Evolutionary conservation across 352 stramenopile genomes (phyloP).

Genomic region (Phytophthora citricola): DNA sequence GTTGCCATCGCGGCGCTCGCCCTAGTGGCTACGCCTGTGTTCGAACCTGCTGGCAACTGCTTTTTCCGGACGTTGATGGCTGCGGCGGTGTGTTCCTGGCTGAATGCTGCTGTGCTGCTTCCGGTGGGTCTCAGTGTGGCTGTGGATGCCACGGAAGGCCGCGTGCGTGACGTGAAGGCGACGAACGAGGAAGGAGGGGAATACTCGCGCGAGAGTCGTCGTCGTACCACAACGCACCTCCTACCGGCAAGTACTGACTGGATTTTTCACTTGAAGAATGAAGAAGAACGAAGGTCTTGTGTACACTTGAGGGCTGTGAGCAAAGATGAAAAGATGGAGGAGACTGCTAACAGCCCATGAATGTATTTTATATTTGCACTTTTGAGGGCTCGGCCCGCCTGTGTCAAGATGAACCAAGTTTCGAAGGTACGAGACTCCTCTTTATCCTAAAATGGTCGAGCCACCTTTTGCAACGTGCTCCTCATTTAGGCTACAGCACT

Average conservation of each 20-base stretch:
- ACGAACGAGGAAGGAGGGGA: constrained; percentile 49
- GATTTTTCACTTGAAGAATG: background rate
- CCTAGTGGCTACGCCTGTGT: constrained; percentile 42
- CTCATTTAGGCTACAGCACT: constrained; percentile 21
- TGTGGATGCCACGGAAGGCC: constrained; percentile 49
- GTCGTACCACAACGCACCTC: constrained; percentile 34
- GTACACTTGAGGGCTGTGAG: constrained; percentile 23
- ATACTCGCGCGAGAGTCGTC: constrained; percentile 43
- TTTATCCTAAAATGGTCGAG: constrained; percentile 27
- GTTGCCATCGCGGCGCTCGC: constrained; percentile 48
- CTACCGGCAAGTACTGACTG: constrained; percentile 27
- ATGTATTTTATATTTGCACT: constrained; percentile 51
- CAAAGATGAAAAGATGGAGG: constrained; percentile 5
- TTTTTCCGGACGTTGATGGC: constrained; percentile 58
- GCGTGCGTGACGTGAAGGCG: constrained; percentile 41
- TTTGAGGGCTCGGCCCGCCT: constrained; percentile 19
- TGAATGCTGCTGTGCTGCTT: constrained; percentile 45
- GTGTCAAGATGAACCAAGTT: background rate
- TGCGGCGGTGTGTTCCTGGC: constrained; percentile 41
- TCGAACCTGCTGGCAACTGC: constrained; percentile 44
- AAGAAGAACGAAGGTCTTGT: constrained; percentile 18
- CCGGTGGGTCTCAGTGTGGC: constrained; percentile 54
- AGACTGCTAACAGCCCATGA: constrained; percentile 33
- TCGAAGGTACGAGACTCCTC: constrained; percentile 4
- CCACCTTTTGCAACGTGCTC: constrained; percentile 4